Evolutionary conservation across 2,329 filamentous ascomycete genomes (phyloP).

Genomic region (Ceratocystiopsis minuta): DNA sequence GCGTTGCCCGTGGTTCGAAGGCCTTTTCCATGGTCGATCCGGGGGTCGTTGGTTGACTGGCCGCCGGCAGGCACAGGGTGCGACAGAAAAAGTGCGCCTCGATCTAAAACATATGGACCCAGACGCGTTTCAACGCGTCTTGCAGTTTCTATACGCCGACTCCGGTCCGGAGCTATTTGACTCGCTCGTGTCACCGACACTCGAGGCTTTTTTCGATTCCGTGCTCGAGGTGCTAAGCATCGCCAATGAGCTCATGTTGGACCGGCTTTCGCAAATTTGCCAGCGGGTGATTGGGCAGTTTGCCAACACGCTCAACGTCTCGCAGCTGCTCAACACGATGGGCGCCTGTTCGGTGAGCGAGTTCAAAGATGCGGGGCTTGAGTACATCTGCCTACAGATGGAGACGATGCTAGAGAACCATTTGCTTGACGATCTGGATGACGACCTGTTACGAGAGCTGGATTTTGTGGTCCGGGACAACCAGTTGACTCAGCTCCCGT

Average conservation of each 20-base stretch:
- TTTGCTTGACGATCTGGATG: constrained; percentile 68
- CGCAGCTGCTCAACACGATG: constrained; percentile 68
- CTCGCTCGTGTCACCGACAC: constrained; percentile 45
- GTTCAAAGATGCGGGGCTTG: constrained; percentile 75
- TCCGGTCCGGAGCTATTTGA: constrained; percentile 67
- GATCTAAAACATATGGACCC: constrained; percentile 68
- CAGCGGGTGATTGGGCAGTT: constrained; percentile 70
- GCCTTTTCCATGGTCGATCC: constrained; percentile 76
- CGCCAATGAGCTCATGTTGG: constrained; percentile 90
- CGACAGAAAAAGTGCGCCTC: constrained; percentile 38
- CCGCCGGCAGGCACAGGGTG: constrained; percentile 31
- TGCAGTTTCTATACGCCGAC: constrained; percentile 72
- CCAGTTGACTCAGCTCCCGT: constrained; percentile 59
- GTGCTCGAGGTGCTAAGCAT: constrained; percentile 78
- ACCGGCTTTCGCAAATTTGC: constrained; percentile 75
- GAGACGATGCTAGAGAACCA: constrained; percentile 87
- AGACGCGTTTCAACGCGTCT: constrained; percentile 57
- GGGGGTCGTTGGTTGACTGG: constrained; percentile 66
- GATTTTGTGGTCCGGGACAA: constrained; percentile 67
- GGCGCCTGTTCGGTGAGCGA: constrained; percentile 65
- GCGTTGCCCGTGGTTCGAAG: constrained; percentile 82
- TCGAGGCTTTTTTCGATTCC: constrained; percentile 79
- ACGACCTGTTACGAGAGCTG: constrained; percentile 63
- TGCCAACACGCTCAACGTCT: constrained; percentile 73
- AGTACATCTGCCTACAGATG: constrained; percentile 82